A percentile compares a stretch with the other conserved stretches of the same genome.
Conservation (phyloP, 768 basidiomycete genomes). For the Calocybe indica region DNA sequence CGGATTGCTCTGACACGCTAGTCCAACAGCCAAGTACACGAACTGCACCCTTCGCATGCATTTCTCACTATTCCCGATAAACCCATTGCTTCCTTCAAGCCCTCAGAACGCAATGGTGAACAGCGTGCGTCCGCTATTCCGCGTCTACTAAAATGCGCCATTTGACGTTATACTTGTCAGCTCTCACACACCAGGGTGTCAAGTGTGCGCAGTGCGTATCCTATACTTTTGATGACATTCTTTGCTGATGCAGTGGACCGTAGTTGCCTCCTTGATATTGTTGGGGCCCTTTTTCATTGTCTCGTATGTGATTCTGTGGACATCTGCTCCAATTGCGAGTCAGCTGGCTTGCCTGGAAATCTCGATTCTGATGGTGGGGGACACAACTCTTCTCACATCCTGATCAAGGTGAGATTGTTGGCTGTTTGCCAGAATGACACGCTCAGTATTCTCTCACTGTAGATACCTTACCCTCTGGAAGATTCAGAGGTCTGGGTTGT, state of each 20-base stretch:
- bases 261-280: conserved; percentile 85
- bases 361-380: conserved; percentile 72
- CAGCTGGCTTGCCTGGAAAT: conserved; percentile 80
- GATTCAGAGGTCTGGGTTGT: conserved; percentile 50
- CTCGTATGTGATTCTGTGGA: conserved; percentile 82
- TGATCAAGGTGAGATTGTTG: conserved; percentile 70
- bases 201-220: conserved; percentile 77
- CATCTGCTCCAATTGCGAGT: conserved; percentile 84
- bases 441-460: conserved; percentile 3
- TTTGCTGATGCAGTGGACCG: conserved; percentile 1
- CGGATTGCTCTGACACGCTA: conserved; percentile 1
- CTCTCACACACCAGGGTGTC: conserved; percentile 73
- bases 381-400: conserved; percentile 81
- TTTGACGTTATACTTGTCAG: conserved; percentile 27
- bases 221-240: neutral
- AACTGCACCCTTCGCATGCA: conserved; percentile 84
- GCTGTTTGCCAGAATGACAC: neutral
- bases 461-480: conserved; percentile 87
- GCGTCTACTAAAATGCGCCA: neutral
- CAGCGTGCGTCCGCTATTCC: conserved; percentile 26
- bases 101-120: conserved; percentile 29
- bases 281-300: conserved; percentile 91
- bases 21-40: conserved; percentile 70
- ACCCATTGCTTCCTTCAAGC: conserved; percentile 10
- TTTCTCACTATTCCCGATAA: conserved; percentile 79